phyloP scores from a whole-genome alignment of 495 filamentous ascomycete genomes.

The Trypethelium eluteriae region DNA sequence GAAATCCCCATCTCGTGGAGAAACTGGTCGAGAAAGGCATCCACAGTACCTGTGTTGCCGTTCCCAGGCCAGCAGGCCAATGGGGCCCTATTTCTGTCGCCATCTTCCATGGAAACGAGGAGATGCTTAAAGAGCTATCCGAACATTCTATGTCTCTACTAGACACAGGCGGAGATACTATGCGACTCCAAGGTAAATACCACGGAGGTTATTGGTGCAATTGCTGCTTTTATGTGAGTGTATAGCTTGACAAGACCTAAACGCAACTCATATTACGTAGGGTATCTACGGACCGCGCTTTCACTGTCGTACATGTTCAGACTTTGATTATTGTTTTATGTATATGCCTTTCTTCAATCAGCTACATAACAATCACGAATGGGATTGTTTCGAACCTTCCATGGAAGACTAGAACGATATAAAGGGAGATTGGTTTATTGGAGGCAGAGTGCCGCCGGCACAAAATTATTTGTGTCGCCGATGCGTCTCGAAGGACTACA shows the following conservation, averaged over 20 bases:
- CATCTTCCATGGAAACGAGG: background rate
- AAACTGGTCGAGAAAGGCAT: background rate
- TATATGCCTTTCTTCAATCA: background rate
- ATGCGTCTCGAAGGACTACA: too few relatives aligned
- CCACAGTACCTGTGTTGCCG: background rate
- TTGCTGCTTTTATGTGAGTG: background rate
- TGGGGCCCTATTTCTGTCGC: constrained; percentile 1
- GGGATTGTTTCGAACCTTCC: too few relatives aligned
- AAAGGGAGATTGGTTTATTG: too few relatives aligned
- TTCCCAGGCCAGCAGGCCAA: background rate
- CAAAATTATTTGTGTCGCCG: too few relatives aligned
- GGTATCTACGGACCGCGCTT: background rate
- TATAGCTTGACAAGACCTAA: background rate
- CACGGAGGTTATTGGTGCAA: background rate
- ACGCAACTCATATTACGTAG: background rate
- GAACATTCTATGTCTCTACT: background rate
- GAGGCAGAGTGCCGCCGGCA: too few relatives aligned
- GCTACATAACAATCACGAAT: background rate
- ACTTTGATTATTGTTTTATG: background rate
- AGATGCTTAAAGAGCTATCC: background rate
- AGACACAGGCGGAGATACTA: background rate
- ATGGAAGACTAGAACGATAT: too few relatives aligned
- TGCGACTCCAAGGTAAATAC: background rate
- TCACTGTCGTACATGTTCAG: background rate
- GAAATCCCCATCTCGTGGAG: constrained; percentile 4